A percentile compares a stretch with the other conserved stretches of the same genome.
Evolutionary conservation across 2,329 filamentous ascomycete species (phyloP).

Genomic region (Calonectria crousiana): DNA sequence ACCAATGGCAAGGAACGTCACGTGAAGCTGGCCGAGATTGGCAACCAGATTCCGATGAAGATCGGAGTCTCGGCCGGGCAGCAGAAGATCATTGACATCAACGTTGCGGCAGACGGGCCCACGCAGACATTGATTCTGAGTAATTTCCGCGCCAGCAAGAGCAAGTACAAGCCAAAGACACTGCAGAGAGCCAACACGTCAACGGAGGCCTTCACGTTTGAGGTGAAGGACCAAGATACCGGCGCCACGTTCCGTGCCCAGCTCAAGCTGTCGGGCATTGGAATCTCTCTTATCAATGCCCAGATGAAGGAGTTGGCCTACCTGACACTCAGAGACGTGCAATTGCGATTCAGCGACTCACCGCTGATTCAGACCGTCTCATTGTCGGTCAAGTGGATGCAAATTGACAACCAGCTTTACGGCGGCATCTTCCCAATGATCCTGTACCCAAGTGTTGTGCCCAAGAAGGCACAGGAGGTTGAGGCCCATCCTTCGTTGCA

Average conservation of each 20-base stretch:
- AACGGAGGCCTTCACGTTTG: constrained; percentile 83
- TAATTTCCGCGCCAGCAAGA: constrained; percentile 93
- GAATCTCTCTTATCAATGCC: constrained; percentile 92
- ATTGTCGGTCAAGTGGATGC: constrained; percentile 96
- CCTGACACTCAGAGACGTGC: constrained; percentile 90
- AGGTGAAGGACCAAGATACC: constrained; percentile 92
- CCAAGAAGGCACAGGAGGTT: constrained; percentile 96
- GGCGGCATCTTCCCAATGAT: constrained; percentile 98
- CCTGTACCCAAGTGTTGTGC: constrained; percentile 96
- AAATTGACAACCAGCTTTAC: constrained; percentile 98
- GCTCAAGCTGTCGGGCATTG: constrained; percentile 88
- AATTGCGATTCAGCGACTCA: constrained; percentile 94
- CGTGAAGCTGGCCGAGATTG: constrained; percentile 95
- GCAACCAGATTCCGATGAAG: constrained; percentile 95
- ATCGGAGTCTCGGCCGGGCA: constrained; percentile 76
- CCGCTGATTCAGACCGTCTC: constrained; percentile 91
- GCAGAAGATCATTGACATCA: constrained; percentile 94
- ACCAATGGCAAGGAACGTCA: constrained; percentile 74
- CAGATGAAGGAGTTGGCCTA: constrained; percentile 95
- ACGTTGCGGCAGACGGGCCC: constrained; percentile 93
- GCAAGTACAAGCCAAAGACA: constrained; percentile 79
- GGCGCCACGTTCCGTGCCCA: constrained; percentile 91
- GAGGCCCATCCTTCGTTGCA: constrained; percentile 96
- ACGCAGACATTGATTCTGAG: constrained; percentile 95
- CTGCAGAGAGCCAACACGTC: constrained; percentile 61